Conservation (phyloP, 495 filamentous ascomycete genomes). For the Corynascus novoguineensis region DNA sequence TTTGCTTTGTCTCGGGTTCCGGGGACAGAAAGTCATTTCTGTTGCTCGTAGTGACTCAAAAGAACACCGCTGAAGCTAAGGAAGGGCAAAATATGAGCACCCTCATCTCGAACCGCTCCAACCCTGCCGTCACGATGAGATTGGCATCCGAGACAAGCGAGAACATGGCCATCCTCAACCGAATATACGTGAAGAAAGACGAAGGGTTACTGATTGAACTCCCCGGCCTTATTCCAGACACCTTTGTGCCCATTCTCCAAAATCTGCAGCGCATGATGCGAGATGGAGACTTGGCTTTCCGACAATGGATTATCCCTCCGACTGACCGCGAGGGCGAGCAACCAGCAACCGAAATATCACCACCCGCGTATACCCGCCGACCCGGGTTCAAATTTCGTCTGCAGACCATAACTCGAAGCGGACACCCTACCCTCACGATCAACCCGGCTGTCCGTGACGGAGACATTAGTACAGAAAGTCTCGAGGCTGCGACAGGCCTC, state of each 20-base stretch:
- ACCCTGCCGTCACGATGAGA: neutral
- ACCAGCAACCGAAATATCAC: constrained; percentile 16
- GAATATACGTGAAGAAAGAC: constrained; percentile 3
- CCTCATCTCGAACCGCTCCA: constrained; percentile 12
- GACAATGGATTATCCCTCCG: constrained; percentile 43
- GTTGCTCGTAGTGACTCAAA: constrained; percentile 51
- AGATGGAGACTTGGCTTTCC: constrained; percentile 15
- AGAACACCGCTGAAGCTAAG: constrained; percentile 12
- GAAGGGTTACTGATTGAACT: constrained; percentile 25
- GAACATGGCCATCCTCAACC: neutral
- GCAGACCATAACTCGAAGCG: constrained; percentile 34
- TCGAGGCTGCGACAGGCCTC: constrained; percentile 11
- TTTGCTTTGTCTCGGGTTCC: constrained; percentile 47
- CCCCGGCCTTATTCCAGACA: constrained; percentile 28
- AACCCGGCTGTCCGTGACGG: neutral
- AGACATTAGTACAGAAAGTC: neutral
- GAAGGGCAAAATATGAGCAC: neutral
- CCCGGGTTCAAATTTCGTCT: constrained; percentile 52
- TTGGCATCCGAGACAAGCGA: neutral
- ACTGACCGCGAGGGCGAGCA: neutral
- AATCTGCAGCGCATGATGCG: constrained; percentile 31
- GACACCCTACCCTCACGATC: neutral
- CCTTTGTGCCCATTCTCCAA: constrained; percentile 30
- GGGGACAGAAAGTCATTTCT: constrained; percentile 35
- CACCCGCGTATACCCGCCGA: constrained; percentile 50